phyloP scores from a whole-genome alignment of 768 basidiomycete species.

The Suillus sp. region DNA sequence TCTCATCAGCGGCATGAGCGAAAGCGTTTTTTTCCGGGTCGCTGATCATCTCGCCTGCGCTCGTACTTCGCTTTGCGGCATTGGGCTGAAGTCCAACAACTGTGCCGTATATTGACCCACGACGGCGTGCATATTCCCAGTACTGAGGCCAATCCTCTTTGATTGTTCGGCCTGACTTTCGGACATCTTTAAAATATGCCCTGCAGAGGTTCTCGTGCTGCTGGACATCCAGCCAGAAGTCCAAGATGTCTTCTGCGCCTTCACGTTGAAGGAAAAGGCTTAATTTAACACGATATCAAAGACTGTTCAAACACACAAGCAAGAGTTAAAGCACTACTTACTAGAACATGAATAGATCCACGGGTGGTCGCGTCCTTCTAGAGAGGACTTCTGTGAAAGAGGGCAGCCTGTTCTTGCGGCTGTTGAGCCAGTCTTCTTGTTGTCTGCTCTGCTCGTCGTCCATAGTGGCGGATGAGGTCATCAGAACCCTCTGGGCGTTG shows the following conservation, averaged over 20 bases:
- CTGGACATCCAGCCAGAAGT: constrained; percentile 99
- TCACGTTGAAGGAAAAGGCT: constrained; percentile 96
- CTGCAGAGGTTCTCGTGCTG: constrained; percentile 99
- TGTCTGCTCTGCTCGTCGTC: constrained; percentile 52
- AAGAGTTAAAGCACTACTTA: constrained; percentile 45
- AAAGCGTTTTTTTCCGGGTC: constrained; percentile 74
- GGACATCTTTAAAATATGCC: constrained; percentile 98
- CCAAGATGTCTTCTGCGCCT: constrained; percentile 92
- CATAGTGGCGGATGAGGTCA: constrained; percentile 34
- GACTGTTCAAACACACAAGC: neutral
- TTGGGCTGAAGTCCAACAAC: constrained; percentile 74
- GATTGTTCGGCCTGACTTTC: constrained; percentile 90
- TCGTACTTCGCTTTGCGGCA: constrained; percentile 77
- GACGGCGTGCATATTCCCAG: constrained; percentile 88
- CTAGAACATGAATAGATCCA: constrained; percentile 99
- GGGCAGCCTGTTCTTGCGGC: constrained; percentile 76
- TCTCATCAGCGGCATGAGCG: constrained; percentile 46
- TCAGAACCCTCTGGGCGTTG: constrained; percentile 13
- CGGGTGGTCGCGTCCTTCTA: constrained; percentile 87
- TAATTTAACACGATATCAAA: constrained; percentile 10
- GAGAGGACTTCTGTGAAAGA: constrained; percentile 91
- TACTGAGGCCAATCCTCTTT: constrained; percentile 99
- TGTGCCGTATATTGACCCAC: constrained; percentile 92
- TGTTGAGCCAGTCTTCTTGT: constrained; percentile 75
- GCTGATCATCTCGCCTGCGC: constrained; percentile 69